phyloP scores from a whole-genome alignment of 768 basidiomycete species.

The Suillus paluster region DNA sequence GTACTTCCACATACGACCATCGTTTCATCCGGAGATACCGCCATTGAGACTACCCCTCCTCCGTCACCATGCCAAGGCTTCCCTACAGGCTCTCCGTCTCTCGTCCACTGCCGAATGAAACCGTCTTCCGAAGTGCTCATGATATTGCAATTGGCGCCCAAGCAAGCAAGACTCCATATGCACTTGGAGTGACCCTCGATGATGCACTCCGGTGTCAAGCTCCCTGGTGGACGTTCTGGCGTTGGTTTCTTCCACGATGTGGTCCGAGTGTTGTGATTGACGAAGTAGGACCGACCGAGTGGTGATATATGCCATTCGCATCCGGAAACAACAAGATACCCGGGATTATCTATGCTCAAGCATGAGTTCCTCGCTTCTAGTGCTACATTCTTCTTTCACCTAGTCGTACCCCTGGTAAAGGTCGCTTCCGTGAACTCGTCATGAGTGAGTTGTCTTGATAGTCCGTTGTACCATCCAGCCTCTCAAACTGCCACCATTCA shows the following conservation, averaged over 20 bases:
- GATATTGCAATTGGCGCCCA: background rate
- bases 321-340: background rate
- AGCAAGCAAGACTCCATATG: background rate
- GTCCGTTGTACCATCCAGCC: fast-evolving
- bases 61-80: background rate
- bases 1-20: background rate
- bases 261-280: background rate
- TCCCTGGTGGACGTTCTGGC: background rate
- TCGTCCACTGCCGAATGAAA: background rate
- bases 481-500: background rate
- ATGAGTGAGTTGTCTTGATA: background rate
- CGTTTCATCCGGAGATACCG: background rate
- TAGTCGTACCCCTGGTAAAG: background rate
- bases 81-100: background rate
- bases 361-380: background rate
- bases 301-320: background rate
- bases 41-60: background rate
- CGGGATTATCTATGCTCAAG: background rate
- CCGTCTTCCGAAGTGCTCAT: background rate
- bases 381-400: background rate
- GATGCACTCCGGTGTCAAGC: background rate
- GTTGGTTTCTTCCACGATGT: background rate
- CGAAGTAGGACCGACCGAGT: background rate
- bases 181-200: background rate
- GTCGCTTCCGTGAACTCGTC: background rate